Percentiles rank a stretch among this genome's conserved stretches.
Conservation (phyloP, 2,329 filamentous ascomycete species). For the Botryotinia globosa region DNA sequence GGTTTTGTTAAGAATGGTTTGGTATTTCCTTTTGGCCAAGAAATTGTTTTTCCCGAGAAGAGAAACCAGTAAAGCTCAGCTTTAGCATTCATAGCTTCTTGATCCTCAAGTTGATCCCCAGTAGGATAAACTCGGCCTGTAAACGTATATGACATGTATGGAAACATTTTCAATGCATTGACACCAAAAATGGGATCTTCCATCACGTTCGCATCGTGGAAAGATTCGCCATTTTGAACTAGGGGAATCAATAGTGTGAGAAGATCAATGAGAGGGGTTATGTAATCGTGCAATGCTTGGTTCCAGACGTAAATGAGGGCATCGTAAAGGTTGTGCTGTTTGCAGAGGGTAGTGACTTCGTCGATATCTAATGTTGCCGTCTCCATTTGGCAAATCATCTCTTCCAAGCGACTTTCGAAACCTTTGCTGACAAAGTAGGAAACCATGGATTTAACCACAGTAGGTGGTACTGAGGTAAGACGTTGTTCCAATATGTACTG, state of each 20-base stretch:
- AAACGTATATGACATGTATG: slow-evolving; percentile 87
- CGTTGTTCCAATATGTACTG: slow-evolving; percentile 79
- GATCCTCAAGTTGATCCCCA: slow-evolving; percentile 69
- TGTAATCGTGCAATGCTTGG: slow-evolving; percentile 80
- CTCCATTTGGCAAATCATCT: slow-evolving; percentile 91
- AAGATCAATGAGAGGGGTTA: slow-evolving; percentile 85
- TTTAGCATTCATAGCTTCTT: slow-evolving; percentile 73
- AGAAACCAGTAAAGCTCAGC: slow-evolving; percentile 89
- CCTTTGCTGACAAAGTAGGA: slow-evolving; percentile 74
- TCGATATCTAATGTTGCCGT: slow-evolving; percentile 91
- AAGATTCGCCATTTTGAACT: slow-evolving; percentile 54
- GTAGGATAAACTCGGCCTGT: slow-evolving; percentile 92
- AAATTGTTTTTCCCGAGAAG: slow-evolving; percentile 77
- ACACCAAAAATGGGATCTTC: slow-evolving; percentile 61
- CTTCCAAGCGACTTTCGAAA: slow-evolving; percentile 76
- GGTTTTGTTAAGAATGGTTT: slow-evolving; percentile 61
- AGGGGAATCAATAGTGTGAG: slow-evolving; percentile 63
- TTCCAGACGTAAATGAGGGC: slow-evolving; percentile 98
- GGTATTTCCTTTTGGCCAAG: slow-evolving; percentile 67
- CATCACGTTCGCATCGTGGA: slow-evolving; percentile 52
- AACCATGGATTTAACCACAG: slow-evolving; percentile 82
- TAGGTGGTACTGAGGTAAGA: slow-evolving; percentile 73
- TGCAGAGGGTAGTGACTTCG: slow-evolving; percentile 86
- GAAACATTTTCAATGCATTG: slow-evolving; percentile 86
- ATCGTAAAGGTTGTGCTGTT: slow-evolving; percentile 88